Conservation (phyloP, 2,329 filamentous ascomycete genomes). For the Trichoderma koningii region DNA sequence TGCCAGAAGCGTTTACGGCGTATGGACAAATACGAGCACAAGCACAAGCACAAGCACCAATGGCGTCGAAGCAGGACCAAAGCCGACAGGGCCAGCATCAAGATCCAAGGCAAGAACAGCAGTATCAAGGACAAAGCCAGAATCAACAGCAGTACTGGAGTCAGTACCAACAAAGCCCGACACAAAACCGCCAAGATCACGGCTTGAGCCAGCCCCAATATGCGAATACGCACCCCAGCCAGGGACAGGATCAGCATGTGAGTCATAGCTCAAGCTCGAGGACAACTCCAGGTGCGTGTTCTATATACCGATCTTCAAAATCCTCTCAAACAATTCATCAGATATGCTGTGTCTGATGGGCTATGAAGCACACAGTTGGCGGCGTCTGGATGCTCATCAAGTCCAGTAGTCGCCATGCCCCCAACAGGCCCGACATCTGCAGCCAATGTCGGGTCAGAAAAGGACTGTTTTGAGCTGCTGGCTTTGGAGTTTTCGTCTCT, state of each 20-base stretch:
- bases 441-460: slow-evolving; percentile 33
- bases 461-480: slow-evolving; percentile 34
- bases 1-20: background rate
- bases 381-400: too few relatives aligned
- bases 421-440: background rate
- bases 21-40: background rate
- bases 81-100: background rate
- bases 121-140: background rate
- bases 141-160: background rate
- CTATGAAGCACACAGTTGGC: too few relatives aligned
- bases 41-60: background rate
- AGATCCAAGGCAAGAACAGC: background rate
- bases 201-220: background rate
- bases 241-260: background rate
- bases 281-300: background rate
- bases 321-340: too few relatives aligned
- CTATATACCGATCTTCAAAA: background rate
- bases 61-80: background rate
- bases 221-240: background rate
- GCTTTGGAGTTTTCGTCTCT: slow-evolving; percentile 34
- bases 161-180: background rate
- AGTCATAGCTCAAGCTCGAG: background rate
- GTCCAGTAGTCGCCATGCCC: background rate
- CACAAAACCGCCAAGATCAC: background rate
- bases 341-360: too few relatives aligned